These are phyloP conservation scores for Colletotrichum kahawae DNA, from an alignment of 2,329 filamentous ascomycete species.

Conservation along the genomic window DNA sequence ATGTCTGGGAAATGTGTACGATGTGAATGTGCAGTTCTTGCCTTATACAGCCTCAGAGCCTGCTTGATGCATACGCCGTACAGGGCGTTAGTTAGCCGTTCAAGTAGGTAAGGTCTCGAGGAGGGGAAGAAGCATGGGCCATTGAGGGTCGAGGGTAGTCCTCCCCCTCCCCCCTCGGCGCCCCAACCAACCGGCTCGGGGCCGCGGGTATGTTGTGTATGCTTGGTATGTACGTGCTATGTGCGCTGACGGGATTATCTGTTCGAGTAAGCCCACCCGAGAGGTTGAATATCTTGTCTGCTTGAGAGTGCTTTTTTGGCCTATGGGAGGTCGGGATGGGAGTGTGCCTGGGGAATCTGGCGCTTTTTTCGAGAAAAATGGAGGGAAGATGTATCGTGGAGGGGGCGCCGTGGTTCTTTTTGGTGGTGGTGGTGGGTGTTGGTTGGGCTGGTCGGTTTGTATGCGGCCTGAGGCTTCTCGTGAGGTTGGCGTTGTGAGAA, in stretches of 20 bases:
- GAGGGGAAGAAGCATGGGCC: not conserved
- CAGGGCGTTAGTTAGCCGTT: not conserved
- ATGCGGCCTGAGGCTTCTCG: not conserved
- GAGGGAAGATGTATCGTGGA: not conserved
- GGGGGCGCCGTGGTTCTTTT: not conserved
- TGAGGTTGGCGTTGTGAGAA: not conserved
- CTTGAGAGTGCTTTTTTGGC: not conserved
- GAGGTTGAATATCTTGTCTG: not conserved
- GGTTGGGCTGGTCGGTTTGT: not conserved
- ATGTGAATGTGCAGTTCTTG: not conserved
- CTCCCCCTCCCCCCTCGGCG: not conserved
- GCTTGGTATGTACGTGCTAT: not conserved
- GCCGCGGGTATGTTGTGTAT: not conserved
- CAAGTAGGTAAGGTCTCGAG: not conserved
- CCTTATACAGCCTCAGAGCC: not conserved
- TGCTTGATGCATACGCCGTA: not conserved
- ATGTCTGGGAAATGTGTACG: not conserved
- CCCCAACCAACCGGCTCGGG: slow-evolving; percentile 6
- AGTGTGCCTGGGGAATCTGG: not conserved
- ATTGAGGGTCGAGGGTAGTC: not conserved
- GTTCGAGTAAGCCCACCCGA: slow-evolving; percentile 5
- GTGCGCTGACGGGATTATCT: not conserved
- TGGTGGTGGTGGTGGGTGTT: not conserved
- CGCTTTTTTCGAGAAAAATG: not conserved
- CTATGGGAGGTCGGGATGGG: not conserved